Percentiles rank a stretch among this genome's conserved stretches.
Evolutionary conservation across 768 basidiomycete genomes (phyloP).

Genomic region (Auriscalpium vulgare): DNA sequence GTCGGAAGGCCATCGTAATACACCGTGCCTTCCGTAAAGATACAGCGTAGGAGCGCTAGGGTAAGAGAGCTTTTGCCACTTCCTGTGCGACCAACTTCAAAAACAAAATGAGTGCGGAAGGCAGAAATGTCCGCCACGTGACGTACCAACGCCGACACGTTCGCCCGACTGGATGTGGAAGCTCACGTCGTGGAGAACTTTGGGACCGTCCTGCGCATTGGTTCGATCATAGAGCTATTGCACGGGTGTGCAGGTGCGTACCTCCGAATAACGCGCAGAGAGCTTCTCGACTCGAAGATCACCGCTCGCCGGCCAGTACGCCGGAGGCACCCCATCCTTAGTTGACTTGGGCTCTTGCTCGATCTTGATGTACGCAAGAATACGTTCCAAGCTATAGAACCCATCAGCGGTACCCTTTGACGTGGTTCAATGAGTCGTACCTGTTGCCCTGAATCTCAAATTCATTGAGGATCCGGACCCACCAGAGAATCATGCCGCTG

Average conservation of each 20-base stretch:
- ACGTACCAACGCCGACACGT: slow-evolving; percentile 46
- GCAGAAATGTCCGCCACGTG: neutral
- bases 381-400: slow-evolving; percentile 36
- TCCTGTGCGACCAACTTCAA: slow-evolving; percentile 48
- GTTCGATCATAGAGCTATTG: neutral
- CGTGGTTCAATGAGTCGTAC: slow-evolving; percentile 6
- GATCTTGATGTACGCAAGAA: slow-evolving; percentile 46
- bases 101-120: neutral
- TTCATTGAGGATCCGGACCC: slow-evolving; percentile 36
- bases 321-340: slow-evolving; percentile 41
- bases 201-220: slow-evolving; percentile 36
- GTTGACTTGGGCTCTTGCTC: slow-evolving; percentile 43
- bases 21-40: slow-evolving; percentile 45
- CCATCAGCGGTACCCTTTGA: neutral
- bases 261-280: slow-evolving; percentile 38
- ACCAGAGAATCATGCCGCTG: slow-evolving; percentile 45
- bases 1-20: slow-evolving; percentile 43
- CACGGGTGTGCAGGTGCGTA: slow-evolving; percentile 11
- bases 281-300: slow-evolving; percentile 43
- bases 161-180: slow-evolving; percentile 49
- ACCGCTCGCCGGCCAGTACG: slow-evolving; percentile 58
- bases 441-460: slow-evolving; percentile 33
- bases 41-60: slow-evolving; percentile 45
- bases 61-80: slow-evolving; percentile 50
- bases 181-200: slow-evolving; percentile 45